Base-by-base conservation (phyloP, 169 alveolate genomes). In the Plasmodium malariae region DNA sequence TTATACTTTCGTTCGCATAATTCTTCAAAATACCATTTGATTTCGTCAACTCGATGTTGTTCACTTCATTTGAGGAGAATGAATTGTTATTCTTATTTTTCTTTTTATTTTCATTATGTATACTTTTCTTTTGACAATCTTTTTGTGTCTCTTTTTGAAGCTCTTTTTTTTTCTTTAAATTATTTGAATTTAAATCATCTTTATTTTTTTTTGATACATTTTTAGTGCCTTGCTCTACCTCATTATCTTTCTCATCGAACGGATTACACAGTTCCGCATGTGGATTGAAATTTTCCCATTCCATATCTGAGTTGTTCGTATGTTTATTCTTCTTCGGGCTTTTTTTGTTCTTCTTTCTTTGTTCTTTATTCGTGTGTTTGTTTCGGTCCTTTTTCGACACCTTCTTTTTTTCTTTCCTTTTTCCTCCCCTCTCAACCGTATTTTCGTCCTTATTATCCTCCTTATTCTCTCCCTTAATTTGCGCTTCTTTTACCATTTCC, bases 201-300 rank as follows among this genome's bases (percentile, higher is more conserved):
- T 37, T 34, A n/a, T 32, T 40, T 55, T 32, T 62, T 74, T 37
- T 36, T 11, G 57, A 30, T 21, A 30, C 34, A 59, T 9, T 30
- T 37, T 74, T 57, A 3, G 36, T 30, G 17, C 12, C 60, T 34
- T 36, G 45, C 17, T 11, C 28, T 49, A 6, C 55, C 19, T 6
- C 17, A 51, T 51, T 5, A 0, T 74, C 60, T 14, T 43, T 34
- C 6, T 19, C 11, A 19, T 57, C 72, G 36, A 74, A 57, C 12
- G 74, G 86, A 63, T 34, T 24, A 30, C 65, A 48, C 21, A 65
- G 9, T 45, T 69, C 74, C 1, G 40, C 67, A 26, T 76, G 88
- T 3, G 93, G 89, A 34, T 87, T 74, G 26, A 74, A 74, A 14
- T 63, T 67, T 19, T 65, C 88, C 88, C 92, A 74, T 59, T 80